Conservation (phyloP, 2,329 filamentous ascomycete genomes). For the Venturia aucupariae region DNA sequence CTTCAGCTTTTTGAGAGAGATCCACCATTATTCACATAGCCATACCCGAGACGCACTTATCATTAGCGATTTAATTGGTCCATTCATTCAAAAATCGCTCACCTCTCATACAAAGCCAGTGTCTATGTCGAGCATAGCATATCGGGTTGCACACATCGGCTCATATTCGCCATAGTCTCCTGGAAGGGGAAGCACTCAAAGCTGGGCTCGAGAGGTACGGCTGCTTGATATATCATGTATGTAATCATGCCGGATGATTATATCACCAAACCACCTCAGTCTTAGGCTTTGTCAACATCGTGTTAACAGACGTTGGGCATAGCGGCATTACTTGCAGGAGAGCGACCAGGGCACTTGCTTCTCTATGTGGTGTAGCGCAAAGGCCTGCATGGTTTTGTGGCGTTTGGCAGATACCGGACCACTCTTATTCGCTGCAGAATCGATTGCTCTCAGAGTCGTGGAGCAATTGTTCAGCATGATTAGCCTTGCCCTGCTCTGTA, state of each 20-base stretch:
- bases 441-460: background rate
- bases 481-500: background rate
- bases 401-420: background rate
- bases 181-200: background rate
- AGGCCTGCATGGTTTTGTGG: background rate
- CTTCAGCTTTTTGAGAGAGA: too few species aligned
- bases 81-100: background rate
- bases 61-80: background rate
- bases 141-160: background rate
- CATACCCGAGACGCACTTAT: too few species aligned
- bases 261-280: background rate
- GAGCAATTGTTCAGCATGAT: background rate
- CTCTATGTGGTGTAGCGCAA: background rate
- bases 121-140: background rate
- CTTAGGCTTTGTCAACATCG: background rate
- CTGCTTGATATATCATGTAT: background rate
- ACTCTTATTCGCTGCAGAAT: background rate
- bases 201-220: background rate
- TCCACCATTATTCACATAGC: too few species aligned
- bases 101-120: background rate
- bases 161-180: background rate
- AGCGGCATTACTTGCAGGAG: background rate
- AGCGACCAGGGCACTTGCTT: background rate
- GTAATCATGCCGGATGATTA: conserved; percentile 1
- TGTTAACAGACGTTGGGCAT: background rate